These are phyloP conservation scores for Daldinia sp. DNA, from an alignment of 2,329 filamentous ascomycete species.

Conservation along the genomic window DNA sequence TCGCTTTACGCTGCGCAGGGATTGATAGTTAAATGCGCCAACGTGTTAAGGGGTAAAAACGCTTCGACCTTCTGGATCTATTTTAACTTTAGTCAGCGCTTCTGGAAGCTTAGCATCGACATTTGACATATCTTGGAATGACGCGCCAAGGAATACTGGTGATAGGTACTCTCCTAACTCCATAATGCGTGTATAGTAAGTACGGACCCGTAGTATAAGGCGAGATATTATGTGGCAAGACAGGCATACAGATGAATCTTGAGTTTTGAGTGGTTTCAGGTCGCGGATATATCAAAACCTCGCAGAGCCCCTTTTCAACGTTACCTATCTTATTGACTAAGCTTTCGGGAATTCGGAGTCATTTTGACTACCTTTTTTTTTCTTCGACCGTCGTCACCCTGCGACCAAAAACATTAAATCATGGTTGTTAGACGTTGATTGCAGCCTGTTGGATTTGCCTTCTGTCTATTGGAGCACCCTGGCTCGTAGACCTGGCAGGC, in stretches of 20 bases:
- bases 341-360: neutral
- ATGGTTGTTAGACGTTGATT: conserved; percentile 22
- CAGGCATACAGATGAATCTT: conserved; percentile 1
- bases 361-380: too few species aligned
- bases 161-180: neutral
- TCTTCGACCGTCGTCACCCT: conserved; percentile 4
- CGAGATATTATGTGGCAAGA: conserved; percentile 4
- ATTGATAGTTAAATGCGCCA: neutral
- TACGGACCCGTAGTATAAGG: conserved; percentile 12
- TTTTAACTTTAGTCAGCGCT: conserved; percentile 4
- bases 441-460: conserved; percentile 22
- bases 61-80: conserved; percentile 16
- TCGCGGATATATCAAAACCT: conserved; percentile 9
- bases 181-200: neutral
- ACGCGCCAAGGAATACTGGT: neutral
- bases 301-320: conserved; percentile 23
- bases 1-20: neutral
- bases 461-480: conserved; percentile 21
- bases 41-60: conserved; percentile 1
- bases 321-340: conserved; percentile 8
- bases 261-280: conserved; percentile 15
- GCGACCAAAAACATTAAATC: conserved; percentile 25
- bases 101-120: neutral
- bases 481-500: conserved; percentile 17
- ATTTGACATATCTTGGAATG: neutral